Evolutionary conservation across 345 rosid species (phyloP).

Genomic region (Arabidopsis arenosa): DNA sequence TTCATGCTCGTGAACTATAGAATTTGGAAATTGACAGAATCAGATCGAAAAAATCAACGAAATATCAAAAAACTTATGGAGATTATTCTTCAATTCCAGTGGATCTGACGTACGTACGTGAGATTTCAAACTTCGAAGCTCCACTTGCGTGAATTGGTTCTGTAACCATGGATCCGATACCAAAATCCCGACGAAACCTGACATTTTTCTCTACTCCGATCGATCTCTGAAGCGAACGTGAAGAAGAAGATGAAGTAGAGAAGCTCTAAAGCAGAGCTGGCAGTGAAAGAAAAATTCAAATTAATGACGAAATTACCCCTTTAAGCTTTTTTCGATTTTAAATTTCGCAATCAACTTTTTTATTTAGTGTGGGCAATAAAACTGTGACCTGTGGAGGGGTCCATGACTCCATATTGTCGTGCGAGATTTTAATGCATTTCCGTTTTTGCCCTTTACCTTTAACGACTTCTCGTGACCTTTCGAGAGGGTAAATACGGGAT

Average conservation of each 20-base stretch:
- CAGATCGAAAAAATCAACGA: background rate
- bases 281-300: slow-evolving; percentile 60
- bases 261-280: slow-evolving; percentile 50
- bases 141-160: slow-evolving; percentile 98
- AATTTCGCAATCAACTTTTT: slow-evolving; percentile 41
- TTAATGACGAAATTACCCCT: slow-evolving; percentile 53
- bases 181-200: slow-evolving; percentile 86
- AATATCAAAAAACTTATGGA: background rate
- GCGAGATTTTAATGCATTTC: slow-evolving; percentile 36
- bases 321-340: slow-evolving; percentile 34
- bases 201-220: slow-evolving; percentile 49
- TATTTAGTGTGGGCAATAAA: slow-evolving; percentile 23
- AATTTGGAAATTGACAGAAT: background rate
- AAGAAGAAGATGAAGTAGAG: slow-evolving; percentile 35
- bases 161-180: slow-evolving; percentile 98
- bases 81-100: background rate
- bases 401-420: slow-evolving; percentile 41
- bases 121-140: slow-evolving; percentile 94
- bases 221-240: background rate
- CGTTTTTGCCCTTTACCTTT: slow-evolving; percentile 27
- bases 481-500: slow-evolving; percentile 23
- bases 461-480: background rate
- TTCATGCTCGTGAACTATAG: slow-evolving; percentile 82
- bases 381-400: slow-evolving; percentile 46
- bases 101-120: slow-evolving; percentile 62